phyloP scores from a whole-genome alignment of 345 rosid species.

The Rhizophora mangle region DNA sequence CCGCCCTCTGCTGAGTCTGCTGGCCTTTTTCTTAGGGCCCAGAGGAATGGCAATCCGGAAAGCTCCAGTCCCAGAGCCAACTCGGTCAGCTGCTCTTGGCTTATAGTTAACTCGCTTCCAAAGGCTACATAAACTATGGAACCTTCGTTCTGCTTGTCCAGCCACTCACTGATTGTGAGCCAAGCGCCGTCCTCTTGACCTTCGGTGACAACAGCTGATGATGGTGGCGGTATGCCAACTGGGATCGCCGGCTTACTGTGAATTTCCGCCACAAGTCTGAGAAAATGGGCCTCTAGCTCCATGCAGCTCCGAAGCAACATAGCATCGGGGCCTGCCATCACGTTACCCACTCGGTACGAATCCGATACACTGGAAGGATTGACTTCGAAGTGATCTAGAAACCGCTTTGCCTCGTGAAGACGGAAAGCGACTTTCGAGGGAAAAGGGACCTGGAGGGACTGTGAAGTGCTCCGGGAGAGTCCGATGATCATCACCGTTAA shows the following conservation, averaged over 20 bases:
- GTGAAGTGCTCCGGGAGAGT: background rate
- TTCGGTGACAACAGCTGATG: background rate
- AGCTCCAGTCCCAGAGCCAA: conserved; percentile 6
- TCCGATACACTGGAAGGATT: background rate
- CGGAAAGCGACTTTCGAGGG: conserved; percentile 1
- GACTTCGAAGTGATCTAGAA: background rate
- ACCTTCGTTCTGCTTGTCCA: background rate
- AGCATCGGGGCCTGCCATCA: background rate
- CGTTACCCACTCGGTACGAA: background rate
- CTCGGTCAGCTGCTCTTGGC: conserved; percentile 1
- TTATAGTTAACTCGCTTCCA: background rate
- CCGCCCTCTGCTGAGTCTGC: background rate
- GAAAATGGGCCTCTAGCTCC: background rate
- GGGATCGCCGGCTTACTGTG: conserved; percentile 1
- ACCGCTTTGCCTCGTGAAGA: background rate
- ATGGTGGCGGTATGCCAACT: background rate
- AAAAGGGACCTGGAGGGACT: background rate
- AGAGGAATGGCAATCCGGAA: background rate
- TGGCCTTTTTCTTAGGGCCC: background rate
- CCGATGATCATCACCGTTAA: background rate
- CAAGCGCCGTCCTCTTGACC: background rate
- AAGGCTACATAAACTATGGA: conserved; percentile 1
- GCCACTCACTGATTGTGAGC: background rate
- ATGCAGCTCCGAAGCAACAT: background rate
- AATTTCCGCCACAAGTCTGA: background rate